Percentiles rank a stretch among this genome's conserved stretches.
These are phyloP conservation scores for Arthrinium puccinioides DNA, from an alignment of 2,329 filamentous ascomycete species.

Conservation along the genomic window DNA sequence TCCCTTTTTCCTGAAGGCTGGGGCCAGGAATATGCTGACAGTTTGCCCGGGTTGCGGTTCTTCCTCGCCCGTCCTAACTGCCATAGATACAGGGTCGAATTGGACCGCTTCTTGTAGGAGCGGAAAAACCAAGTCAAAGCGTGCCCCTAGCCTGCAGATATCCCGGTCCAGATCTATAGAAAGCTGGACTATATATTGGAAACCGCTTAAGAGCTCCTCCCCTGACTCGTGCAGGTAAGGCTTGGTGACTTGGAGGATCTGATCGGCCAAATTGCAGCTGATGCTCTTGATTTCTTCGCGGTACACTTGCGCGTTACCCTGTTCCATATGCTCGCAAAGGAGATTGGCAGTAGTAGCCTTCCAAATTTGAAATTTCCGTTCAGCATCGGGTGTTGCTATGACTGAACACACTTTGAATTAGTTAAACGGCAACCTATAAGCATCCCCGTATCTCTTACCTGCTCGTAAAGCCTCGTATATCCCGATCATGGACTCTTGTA, in stretches of 20 bases:
- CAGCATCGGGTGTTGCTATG: neutral
- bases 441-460: neutral
- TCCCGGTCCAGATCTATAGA: neutral
- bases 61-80: neutral
- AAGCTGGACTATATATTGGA: neutral
- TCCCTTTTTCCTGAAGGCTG: neutral
- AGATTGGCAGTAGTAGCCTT: neutral
- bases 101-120: neutral
- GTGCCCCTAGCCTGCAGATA: neutral
- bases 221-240: neutral
- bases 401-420: neutral
- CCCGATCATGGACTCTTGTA: neutral
- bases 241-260: neutral
- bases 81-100: neutral
- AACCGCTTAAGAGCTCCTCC: neutral
- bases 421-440: neutral
- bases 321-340: neutral
- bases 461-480: neutral
- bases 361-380: neutral
- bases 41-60: neutral
- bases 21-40: neutral
- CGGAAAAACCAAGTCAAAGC: neutral
- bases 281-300: neutral
- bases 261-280: neutral
- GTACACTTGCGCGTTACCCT: too few species aligned